Conservation (phyloP, 805 yeast genomes). For the Tetrapisispora taiwanensis region DNA sequence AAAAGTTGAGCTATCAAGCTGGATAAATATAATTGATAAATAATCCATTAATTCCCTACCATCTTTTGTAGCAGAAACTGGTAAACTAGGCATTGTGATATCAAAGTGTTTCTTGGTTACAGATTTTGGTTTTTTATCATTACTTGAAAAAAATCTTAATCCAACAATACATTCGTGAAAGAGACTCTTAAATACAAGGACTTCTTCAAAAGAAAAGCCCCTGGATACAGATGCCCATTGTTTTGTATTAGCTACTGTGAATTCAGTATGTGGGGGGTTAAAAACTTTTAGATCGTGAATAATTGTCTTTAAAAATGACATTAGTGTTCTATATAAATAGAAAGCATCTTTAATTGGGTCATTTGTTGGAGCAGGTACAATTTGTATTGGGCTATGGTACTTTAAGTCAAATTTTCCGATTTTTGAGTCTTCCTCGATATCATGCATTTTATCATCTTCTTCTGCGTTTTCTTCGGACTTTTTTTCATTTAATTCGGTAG, state of each 20-base stretch:
- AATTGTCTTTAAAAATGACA: slow-evolving; percentile 83
- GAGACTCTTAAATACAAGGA: slow-evolving; percentile 60
- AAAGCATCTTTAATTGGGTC: slow-evolving; percentile 84
- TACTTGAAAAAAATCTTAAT: slow-evolving; percentile 58
- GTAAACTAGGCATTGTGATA: slow-evolving; percentile 69
- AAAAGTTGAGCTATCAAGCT: slow-evolving; percentile 90
- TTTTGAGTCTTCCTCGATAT: slow-evolving; percentile 8
- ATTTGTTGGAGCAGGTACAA: slow-evolving; percentile 37
- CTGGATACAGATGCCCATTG: slow-evolving; percentile 83
- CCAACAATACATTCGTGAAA: slow-evolving; percentile 82
- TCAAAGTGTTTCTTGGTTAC: slow-evolving; percentile 37
- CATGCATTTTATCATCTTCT: slow-evolving; percentile 17
- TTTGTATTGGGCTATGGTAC: slow-evolving; percentile 47
- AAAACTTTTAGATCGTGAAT: slow-evolving; percentile 82
- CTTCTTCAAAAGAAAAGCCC: slow-evolving; percentile 75
- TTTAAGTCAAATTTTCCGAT: slow-evolving; percentile 39
- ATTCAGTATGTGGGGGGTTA: slow-evolving; percentile 66
- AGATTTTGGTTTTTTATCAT: slow-evolving; percentile 19
- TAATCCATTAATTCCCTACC: slow-evolving; percentile 94
- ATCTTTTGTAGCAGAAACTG: slow-evolving; percentile 81
- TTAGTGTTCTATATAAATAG: slow-evolving; percentile 73
- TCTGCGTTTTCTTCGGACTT: slow-evolving; percentile 13
- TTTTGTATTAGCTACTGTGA: slow-evolving; percentile 40
- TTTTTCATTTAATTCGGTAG: background rate
- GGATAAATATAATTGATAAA: slow-evolving; percentile 85